A percentile compares a stretch with the other conserved stretches of the same genome.
phyloP scores from a whole-genome alignment of 768 basidiomycete species.

The Rhodotorula paludigena region DNA sequence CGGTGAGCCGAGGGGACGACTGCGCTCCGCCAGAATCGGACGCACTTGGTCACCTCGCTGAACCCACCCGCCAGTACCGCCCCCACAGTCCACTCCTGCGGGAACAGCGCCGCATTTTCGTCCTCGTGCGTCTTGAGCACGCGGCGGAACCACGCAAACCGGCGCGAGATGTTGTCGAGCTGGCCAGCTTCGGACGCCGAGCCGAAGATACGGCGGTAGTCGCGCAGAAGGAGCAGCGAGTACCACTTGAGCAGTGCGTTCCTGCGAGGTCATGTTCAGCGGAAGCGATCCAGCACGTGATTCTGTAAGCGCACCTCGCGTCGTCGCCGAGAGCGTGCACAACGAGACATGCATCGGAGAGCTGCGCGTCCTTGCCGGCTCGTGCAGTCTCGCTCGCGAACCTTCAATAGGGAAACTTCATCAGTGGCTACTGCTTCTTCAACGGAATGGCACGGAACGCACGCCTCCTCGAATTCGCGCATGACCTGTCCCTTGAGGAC shows the following conservation, averaged over 20 bases:
- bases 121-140: slow-evolving; percentile 78
- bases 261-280: slow-evolving; percentile 44
- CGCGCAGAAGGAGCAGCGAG: slow-evolving; percentile 80
- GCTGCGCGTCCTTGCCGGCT: slow-evolving; percentile 42
- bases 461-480: slow-evolving; percentile 68
- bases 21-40: background rate
- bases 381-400: slow-evolving; percentile 30
- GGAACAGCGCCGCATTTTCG: slow-evolving; percentile 77
- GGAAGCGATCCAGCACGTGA: no score
- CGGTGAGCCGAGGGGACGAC: background rate
- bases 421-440: no score
- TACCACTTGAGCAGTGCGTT: slow-evolving; percentile 78
- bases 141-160: slow-evolving; percentile 92
- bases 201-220: slow-evolving; percentile 92
- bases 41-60: slow-evolving; percentile 65
- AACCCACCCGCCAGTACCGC: slow-evolving; percentile 79
- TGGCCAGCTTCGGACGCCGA: slow-evolving; percentile 89
- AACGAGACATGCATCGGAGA: slow-evolving; percentile 73
- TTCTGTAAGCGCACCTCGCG: slow-evolving; percentile 60
- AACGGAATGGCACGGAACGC: background rate
- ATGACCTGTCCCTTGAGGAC: slow-evolving; percentile 74
- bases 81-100: slow-evolving; percentile 76
- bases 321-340: slow-evolving; percentile 84
- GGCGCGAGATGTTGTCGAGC: slow-evolving; percentile 83
- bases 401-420: background rate